phyloP scores from a whole-genome alignment of 352 stramenopile genomes.

The Globisporangium polare region DNA sequence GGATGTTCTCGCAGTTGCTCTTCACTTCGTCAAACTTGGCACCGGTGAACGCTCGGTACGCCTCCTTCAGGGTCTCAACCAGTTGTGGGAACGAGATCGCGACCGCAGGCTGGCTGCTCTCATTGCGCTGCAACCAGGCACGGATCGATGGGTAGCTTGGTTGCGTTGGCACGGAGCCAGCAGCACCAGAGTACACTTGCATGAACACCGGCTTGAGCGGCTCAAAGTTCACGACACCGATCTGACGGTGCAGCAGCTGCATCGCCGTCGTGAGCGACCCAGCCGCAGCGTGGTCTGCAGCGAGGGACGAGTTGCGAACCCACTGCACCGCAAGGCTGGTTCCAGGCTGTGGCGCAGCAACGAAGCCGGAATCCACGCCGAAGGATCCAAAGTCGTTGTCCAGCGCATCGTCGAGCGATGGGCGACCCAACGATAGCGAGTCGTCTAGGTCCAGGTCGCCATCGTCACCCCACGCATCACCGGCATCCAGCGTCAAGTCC shows the following conservation, averaged over 20 bases:
- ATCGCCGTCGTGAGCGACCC: conserved; percentile 96
- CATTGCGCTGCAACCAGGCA: conserved; percentile 84
- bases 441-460: conserved; percentile 87
- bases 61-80: conserved; percentile 92
- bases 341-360: conserved; percentile 89
- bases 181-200: conserved; percentile 75
- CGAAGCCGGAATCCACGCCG: conserved; percentile 58
- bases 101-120: conserved; percentile 84
- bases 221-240: conserved; percentile 97
- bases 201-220: conserved; percentile 92
- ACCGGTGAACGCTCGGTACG: conserved; percentile 95
- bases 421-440: conserved; percentile 46
- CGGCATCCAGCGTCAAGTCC: conserved; percentile 71
- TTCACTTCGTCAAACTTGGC: conserved; percentile 98
- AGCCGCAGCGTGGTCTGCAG: conserved; percentile 96
- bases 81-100: conserved; percentile 88
- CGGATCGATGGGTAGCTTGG: conserved; percentile 69
- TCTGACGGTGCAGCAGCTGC: conserved; percentile 98
- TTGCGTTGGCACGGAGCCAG: conserved; percentile 83
- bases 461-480: conserved; percentile 77
- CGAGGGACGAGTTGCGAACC: conserved; percentile 96
- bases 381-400: conserved; percentile 49
- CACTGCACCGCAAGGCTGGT: conserved; percentile 88
- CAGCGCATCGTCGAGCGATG: conserved; percentile 46
- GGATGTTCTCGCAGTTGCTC: conserved; percentile 89